phyloP scores from a whole-genome alignment of 164 flowering plant species.

The Piper longum region DNA sequence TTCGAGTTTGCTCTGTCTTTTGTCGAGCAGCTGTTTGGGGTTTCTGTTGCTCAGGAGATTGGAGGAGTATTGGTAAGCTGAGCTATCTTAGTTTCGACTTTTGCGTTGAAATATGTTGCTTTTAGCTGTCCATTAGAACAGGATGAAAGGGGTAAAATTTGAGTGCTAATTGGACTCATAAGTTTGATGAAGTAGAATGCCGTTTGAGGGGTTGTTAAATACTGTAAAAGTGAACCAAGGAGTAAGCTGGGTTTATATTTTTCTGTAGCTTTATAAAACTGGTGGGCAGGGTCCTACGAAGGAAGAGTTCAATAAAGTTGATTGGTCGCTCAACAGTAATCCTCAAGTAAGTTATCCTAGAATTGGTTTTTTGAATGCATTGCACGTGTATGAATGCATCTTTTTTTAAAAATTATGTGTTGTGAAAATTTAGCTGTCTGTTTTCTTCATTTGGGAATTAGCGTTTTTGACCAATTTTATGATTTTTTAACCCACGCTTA shows the following conservation, averaged over 20 bases:
- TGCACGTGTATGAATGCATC: no score
- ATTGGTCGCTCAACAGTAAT: constrained; percentile 54
- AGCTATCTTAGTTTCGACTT: background rate
- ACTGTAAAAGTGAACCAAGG: no score
- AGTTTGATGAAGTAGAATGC: background rate
- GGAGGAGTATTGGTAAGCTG: constrained; percentile 43
- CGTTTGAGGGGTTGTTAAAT: background rate
- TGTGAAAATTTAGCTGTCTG: no score
- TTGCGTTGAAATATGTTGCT: no score
- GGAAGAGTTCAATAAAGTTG: constrained; percentile 62
- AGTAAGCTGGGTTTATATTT: background rate
- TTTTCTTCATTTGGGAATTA: no score
- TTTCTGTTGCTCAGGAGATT: constrained; percentile 43
- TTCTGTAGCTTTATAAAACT: constrained; percentile 29
- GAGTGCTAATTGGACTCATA: background rate
- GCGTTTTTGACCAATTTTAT: no score
- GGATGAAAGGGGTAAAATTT: background rate
- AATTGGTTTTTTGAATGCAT: no score
- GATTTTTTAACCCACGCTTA: no score
- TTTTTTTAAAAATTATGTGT: no score
- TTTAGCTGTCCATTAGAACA: no score
- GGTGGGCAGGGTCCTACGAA: constrained; percentile 24
- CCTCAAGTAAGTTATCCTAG: constrained; percentile 48
- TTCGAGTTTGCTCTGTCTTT: constrained; percentile 68
- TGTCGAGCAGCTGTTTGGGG: constrained; percentile 77